These are phyloP conservation scores for Mimosa bimucronata DNA, from an alignment of 306 rosid species.

Conservation along the genomic window DNA sequence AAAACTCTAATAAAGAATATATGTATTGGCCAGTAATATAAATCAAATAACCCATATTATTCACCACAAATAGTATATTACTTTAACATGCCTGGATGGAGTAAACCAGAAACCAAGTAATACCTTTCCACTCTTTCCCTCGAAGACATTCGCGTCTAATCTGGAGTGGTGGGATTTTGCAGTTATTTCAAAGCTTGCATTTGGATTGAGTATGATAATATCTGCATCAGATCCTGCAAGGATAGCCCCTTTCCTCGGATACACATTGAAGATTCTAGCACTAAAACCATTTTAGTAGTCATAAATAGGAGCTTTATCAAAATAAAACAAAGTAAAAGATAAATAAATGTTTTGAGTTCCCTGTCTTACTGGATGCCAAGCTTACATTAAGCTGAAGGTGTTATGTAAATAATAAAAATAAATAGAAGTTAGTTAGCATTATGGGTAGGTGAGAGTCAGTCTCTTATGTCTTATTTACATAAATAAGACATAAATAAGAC, in stretches of 20 bases:
- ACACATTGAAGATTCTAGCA: conserved; percentile 90
- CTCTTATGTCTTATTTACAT: too few species aligned
- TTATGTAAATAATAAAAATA: too few species aligned
- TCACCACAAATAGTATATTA: neutral
- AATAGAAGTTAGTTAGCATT: too few species aligned
- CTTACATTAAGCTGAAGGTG: conserved; percentile 3
- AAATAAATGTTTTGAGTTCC: neutral
- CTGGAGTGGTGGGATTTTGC: conserved; percentile 83
- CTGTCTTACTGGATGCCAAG: neutral
- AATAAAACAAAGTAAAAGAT: neutral
- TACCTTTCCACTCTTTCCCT: conserved; percentile 95
- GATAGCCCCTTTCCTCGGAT: conserved; percentile 83
- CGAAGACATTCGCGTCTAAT: conserved; percentile 84
- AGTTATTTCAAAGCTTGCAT: conserved; percentile 76
- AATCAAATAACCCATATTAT: neutral
- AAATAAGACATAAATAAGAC: too few species aligned
- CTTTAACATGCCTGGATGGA: neutral
- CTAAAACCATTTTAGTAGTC: conserved; percentile 48
- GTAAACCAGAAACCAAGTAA: neutral
- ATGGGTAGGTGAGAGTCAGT: too few species aligned
- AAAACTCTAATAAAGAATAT: neutral
- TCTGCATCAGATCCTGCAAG: conserved; percentile 95
- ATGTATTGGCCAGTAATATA: neutral
- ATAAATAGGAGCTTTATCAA: conserved; percentile 24
- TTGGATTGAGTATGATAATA: conserved; percentile 88